Evolutionary conservation across 306 rosid species (phyloP), one percentile per base, ranked within the genome.

Genomic region (Begonia peltatifolia): DNA sequence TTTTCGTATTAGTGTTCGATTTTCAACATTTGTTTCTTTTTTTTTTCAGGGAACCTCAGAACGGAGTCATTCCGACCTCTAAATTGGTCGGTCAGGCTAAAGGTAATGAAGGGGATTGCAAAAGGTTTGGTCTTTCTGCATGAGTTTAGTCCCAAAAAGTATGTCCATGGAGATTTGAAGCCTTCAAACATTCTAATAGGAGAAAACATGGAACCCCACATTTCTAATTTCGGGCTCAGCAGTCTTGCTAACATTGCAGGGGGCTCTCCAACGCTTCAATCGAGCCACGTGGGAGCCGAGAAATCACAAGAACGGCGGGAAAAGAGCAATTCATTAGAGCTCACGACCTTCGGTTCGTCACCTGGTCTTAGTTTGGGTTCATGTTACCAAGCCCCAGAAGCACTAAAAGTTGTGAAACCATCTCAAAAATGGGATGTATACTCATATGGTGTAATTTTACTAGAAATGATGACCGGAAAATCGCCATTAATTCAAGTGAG

Each of bases 121-220:
- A 86, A 73, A 75, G 99, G 99, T 36, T 60, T 83, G 77, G 82
- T 63, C 57, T 90, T 83, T 67, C 80, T 90, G 36, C 99, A 90
- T 50, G 99, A 90, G 73, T 86, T 83, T 50, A 83, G 95, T 72
- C 97, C 97, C 54, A 90, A 90, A 54, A 90, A 90, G 44, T 90
- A 90, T 64, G 99, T 90, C 42, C 99, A 90, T 59, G 99, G 99
- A 73, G 99, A 90, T 68, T 66, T 90, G 53, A 90, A 86, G 72
- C 95, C 99, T 2, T 79, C 65, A 52, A 90, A 90, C 76, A 62
- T 90, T 61, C 84, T 86, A 20, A 84, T 90, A 56, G 95, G 75
- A 58, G 74, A 75, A 23, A 71, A 71, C 74, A 79, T 83, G 95
- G 89, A 82, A 59, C 82, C 99, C 13, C 72, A 53, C 52, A 81